A percentile compares a stretch with the other conserved stretches of the same genome.
Evolutionary conservation across 371 early-diverging fungal species (phyloP).

Genomic region (Rhizopus microsporus): DNA sequence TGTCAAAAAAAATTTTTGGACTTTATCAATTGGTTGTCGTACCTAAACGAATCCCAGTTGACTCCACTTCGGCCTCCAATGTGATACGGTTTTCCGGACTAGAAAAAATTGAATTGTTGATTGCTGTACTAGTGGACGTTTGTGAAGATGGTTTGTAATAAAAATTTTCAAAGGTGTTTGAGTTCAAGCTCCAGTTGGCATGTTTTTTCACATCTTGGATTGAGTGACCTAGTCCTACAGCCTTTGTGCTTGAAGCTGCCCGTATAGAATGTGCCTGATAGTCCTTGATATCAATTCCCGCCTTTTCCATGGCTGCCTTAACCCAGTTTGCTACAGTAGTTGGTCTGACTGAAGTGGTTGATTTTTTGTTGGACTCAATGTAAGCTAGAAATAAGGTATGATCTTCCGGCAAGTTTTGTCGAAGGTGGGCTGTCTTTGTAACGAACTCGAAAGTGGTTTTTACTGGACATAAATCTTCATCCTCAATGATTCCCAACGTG

Average conservation of each 20-base stretch:
- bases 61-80: too few species aligned
- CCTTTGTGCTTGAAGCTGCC: slow-evolving; percentile 6
- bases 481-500: neutral
- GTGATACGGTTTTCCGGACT: slow-evolving; percentile 5
- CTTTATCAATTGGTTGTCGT: too few species aligned
- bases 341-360: slow-evolving; percentile 1
- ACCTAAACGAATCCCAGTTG: too few species aligned
- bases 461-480: slow-evolving; percentile 1
- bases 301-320: neutral
- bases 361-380: neutral
- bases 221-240: neutral
- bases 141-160: slow-evolving; percentile 9
- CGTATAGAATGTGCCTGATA: slow-evolving; percentile 7
- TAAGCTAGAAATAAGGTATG: slow-evolving; percentile 9
- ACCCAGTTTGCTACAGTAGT: slow-evolving; percentile 10
- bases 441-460: neutral
- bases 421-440: neutral
- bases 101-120: slow-evolving; percentile 10
- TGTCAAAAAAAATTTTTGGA: too few species aligned
- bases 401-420: neutral
- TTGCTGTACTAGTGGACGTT: neutral
- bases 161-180: slow-evolving; percentile 9
- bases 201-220: slow-evolving; percentile 12
- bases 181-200: slow-evolving; percentile 9
- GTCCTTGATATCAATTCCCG: slow-evolving; percentile 6